Base-by-base conservation (phyloP, 129 eudicot genomes). In the Lactuca sativa region DNA sequence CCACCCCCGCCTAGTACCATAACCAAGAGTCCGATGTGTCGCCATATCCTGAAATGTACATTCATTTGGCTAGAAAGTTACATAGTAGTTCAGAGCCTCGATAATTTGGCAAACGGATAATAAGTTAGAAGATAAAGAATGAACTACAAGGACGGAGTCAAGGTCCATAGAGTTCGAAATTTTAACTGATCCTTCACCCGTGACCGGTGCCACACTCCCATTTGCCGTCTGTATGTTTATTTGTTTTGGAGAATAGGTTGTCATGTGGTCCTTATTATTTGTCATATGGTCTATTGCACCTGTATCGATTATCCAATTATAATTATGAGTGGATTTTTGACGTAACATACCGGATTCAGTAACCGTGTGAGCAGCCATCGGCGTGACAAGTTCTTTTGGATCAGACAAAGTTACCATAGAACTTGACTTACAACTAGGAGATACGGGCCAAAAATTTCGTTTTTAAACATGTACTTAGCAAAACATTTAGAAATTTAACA, bases 1-100 rank as follows among this genome's bases (percentile, higher is more conserved):
- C 62, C 41, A 9, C 49, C 47, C 43, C 13, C 47, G 32, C 8
- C 62, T 68, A 68, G 47, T 34, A 68, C 73, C 62, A 68, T 43
- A 68, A 31, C 62, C 73, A 68, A 68, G 37, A 9, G 31, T 68
- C 61, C 16, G 12, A 15, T 15, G 17, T 7, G 62, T 68, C 41
- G 5, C 49, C 48, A 68, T 52, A 17, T 53, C 62, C 31, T 68
- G 37, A 36, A 68, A 68, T 31, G 9, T 33, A 15, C 59, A 56
- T 0, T 15, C 30, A 18, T 56, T 18, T n/a, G 33, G 33, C 61
- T 33, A 53, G 34, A 53, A 52, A 54, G 8, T 33, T 9, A 68
- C 47, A 25, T 3, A 56, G 32, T 18, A 67, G 34, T 33, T 31
- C 17, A 62, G 18, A 36, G 48, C 18, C 10, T 9, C 12, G 7